These are phyloP conservation scores for Cyclocybe aegerita DNA, from an alignment of 768 basidiomycete genomes.

Conservation along the genomic window DNA sequence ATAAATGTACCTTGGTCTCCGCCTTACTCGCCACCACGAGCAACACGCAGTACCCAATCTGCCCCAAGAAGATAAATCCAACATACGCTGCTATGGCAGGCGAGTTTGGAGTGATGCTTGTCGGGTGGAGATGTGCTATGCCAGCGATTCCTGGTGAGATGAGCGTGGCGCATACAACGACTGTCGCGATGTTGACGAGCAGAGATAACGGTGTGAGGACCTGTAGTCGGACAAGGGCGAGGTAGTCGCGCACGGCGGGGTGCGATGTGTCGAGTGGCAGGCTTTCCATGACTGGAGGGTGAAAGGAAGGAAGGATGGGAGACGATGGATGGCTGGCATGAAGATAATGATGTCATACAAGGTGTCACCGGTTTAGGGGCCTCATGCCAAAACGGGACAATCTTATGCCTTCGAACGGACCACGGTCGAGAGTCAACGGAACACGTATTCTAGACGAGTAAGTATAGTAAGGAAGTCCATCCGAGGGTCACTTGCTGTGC, in stretches of 20 bases:
- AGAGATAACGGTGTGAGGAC: slow-evolving; percentile 85
- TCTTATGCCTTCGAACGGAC: too few species aligned
- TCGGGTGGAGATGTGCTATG: slow-evolving; percentile 55
- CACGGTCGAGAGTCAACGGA: too few species aligned
- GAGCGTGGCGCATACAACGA: slow-evolving; percentile 67
- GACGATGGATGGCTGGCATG: too few species aligned
- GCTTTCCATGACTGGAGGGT: slow-evolving; percentile 41
- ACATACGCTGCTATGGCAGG: slow-evolving; percentile 61
- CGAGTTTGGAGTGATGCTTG: slow-evolving; percentile 70
- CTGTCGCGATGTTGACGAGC: slow-evolving; percentile 73
- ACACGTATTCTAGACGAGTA: too few species aligned
- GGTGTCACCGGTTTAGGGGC: too few species aligned
- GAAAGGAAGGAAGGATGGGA: too few species aligned
- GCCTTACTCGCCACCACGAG: slow-evolving; percentile 68
- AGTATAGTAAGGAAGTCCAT: too few species aligned
- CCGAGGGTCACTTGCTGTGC: too few species aligned
- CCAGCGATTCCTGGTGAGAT: slow-evolving; percentile 61
- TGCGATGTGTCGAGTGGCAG: slow-evolving; percentile 59
- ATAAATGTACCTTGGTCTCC: slow-evolving; percentile 70
- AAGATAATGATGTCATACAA: too few species aligned
- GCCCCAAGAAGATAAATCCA: slow-evolving; percentile 56
- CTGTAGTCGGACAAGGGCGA: slow-evolving; percentile 74
- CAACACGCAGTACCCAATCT: slow-evolving; percentile 82
- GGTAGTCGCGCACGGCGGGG: slow-evolving; percentile 64
- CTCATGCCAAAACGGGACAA: too few species aligned